These are phyloP conservation scores for Colletotrichum godetiae DNA, from an alignment of 2,329 filamentous ascomycete genomes.

Conservation along the genomic window DNA sequence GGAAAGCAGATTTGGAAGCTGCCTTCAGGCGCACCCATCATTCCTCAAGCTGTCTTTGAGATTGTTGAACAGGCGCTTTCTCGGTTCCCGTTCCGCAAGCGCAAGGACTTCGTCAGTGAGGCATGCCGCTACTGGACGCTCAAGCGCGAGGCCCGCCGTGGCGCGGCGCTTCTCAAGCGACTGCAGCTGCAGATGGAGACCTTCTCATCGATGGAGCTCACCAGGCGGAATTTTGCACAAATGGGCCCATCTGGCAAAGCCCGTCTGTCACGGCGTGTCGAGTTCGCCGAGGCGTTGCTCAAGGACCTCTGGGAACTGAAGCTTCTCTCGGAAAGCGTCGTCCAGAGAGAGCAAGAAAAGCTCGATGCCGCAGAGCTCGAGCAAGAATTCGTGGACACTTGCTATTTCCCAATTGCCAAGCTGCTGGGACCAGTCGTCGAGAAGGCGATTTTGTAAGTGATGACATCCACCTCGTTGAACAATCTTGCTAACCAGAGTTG, in stretches of 20 bases:
- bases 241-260: constrained; percentile 89
- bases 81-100: constrained; percentile 82
- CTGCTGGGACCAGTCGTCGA: constrained; percentile 83
- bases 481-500: constrained; percentile 50
- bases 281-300: constrained; percentile 83
- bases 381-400: constrained; percentile 82
- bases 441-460: constrained; percentile 81
- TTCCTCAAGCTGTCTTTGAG: constrained; percentile 88
- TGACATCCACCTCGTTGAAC: neutral
- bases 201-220: constrained; percentile 97
- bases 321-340: constrained; percentile 75
- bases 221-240: constrained; percentile 91
- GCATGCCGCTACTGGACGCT: constrained; percentile 98
- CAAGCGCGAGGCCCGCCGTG: constrained; percentile 91
- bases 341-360: constrained; percentile 81
- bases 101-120: constrained; percentile 92
- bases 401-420: constrained; percentile 90
- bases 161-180: constrained; percentile 91
- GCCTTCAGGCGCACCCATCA: constrained; percentile 93
- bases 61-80: constrained; percentile 85
- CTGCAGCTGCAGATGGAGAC: constrained; percentile 95
- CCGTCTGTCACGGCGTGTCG: constrained; percentile 83
- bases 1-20: constrained; percentile 86
- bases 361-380: constrained; percentile 81
- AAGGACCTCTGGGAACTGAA: constrained; percentile 83